Base-by-base conservation (phyloP, 2,329 filamentous ascomycete genomes). In the Albifimbria verrucaria region DNA sequence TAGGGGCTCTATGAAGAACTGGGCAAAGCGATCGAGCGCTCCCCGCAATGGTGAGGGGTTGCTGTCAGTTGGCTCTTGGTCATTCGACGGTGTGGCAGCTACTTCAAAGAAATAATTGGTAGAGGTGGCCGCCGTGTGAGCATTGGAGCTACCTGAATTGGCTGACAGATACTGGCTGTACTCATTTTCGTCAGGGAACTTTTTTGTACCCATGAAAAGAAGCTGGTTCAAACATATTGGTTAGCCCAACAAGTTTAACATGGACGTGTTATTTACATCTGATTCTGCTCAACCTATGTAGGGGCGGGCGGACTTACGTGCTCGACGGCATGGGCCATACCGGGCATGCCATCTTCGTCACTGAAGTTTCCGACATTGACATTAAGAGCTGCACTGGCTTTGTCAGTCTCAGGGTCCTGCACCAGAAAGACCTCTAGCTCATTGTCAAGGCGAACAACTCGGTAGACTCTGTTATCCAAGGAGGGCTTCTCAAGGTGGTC, bases 71-170 rank as follows among this genome's bases (percentile, higher is more conserved):
- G 80, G 73, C 26, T 82, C 77, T 50, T 79, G 72, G 36, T 80
- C 77, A 55, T 86, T 85, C 66, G 79, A 83, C 12, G 88, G 82
- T 49, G 90, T 90, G 26, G 92, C 91, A 20, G 90, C 90, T 53
- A 97, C 86, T 66, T 99, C 94, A 68, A 99, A 99, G 73, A 90
- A 97, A 76, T 96, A 99, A 74, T 97, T 97, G 58, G 94, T 99
- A 50, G 93, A 95, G 2, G 91, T 96, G 5, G 90, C 80, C 17
- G 89, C 92, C 1, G 94, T 99, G 71, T 96, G 97, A 52, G 94
- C 94, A 70, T 99, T 99, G 24, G 92, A 96, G 66, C 88, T 86
- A 52, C 94, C 94, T 10, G 92, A 96, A 69, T 97, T 88, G 55
- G 90, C 82, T 49, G 92, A 89, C 51, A 99, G 83, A 69, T 96